Evolutionary conservation across 345 rosid genomes (phyloP), one percentile per base, ranked within the genome.

Genomic region (Chamaenerion angustifolium): DNA sequence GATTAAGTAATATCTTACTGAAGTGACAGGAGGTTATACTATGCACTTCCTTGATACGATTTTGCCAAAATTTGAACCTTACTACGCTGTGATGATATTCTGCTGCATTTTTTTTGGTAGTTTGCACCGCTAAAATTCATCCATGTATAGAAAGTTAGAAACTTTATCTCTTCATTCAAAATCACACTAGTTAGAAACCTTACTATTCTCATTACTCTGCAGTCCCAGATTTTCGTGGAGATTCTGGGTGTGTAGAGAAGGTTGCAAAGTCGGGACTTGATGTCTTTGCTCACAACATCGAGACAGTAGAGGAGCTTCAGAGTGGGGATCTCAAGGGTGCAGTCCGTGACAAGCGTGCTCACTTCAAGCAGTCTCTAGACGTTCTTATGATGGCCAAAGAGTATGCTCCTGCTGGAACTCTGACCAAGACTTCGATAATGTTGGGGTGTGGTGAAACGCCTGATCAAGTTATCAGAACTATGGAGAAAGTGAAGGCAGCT

Each of bases 381-480:
- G 96, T 93, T 70, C 80, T 93, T 41, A 71, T 69, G 76, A 80
- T 72, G 86, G 96, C 96, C 52, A 88, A 85, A 64, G 76, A 76
- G 45, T 57, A 58, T 56, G 83, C 92, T 13, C 84, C 96, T 50
- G 65, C 78, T 1, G 92, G 96, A 27, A 93, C 94, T 18, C 79
- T 88, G 21, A 82, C 96, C 40, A 93, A 93, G 77, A 88, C 96
- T 23, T 93, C 99, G 0, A 62, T 93, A 58, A 93, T 93, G 99
- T 68, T 93, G 49, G 96, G 99, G 40, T 93, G 99, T 57, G 99
- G 96, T 17, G 96, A 93, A 68, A 88, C 95, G n/a, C 95, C 96
- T 54, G 94, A 77, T 43, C 99, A 93, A 65, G 88, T 93, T 57
- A 62, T 85, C 47, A 77, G 68, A 52, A 84, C 96, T 7, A 93